Base-by-base conservation (phyloP, 306 rosid species). In the Fragaria vesca region DNA sequence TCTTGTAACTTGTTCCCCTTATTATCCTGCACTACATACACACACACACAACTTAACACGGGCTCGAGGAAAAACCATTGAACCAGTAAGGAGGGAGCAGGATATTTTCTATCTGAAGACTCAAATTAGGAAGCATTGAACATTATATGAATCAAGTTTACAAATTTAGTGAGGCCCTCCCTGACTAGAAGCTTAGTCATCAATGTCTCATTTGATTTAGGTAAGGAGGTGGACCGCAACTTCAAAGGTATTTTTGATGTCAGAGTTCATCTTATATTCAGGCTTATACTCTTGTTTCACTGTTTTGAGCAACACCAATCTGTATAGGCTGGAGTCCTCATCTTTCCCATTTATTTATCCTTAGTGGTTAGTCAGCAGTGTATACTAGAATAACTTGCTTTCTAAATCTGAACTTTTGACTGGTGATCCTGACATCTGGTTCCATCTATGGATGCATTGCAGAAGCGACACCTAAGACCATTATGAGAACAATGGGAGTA, bases 401-500 rank as follows among this genome's bases (percentile, higher is more conserved):
- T 69, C 78, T 66, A 68, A 54, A 34, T 34, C 34, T 16, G 12
- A 73, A 60, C 9, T 63, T 63, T 60, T 45, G 46, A 60, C 20
- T 67, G 65, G 61, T 71, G 70, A 68, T 32, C 24, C 13, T 32
- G 28, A 38, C 71, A 42, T 74, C 17, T 57, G 81, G 34, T 75
- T 66, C 66, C 45, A 51, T 78, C 57, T 57, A 24, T 46, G 42
- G n/a, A 40, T 66, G 48, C 26, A 57, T 81, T 73, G 77, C 91
- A 88, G 91, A 88, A 78, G 91, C 91, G 38, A 88, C 91, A 6
- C 91, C 91, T 0, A 88, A 88, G 82, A 81, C 88, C 18, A 88
- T 88, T 69, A 81, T 88, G 91, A 85, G 88, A 81, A 88, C 91
- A 50, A 88, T 88, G 89, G 91, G 89, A 79, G 88, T 88, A 43